A percentile compares a stretch with the other conserved stretches of the same genome.
phyloP scores from a whole-genome alignment of 208 protist genomes.

The Wallacemonas sp. region DNA sequence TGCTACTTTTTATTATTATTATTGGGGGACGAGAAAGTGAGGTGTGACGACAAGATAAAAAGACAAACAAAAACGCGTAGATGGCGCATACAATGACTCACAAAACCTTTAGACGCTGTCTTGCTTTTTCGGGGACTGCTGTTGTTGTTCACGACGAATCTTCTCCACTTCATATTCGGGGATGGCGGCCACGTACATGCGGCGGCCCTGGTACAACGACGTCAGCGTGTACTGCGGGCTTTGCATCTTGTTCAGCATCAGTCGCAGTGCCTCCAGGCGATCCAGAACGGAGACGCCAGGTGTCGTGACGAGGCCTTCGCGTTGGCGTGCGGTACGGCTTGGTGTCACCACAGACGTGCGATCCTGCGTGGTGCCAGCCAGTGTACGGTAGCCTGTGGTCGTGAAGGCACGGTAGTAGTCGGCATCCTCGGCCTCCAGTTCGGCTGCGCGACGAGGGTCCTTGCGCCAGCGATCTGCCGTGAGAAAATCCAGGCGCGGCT shows the following conservation, averaged over 20 bases:
- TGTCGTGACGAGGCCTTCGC: slow-evolving; percentile 9
- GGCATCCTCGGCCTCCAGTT: slow-evolving; percentile 46
- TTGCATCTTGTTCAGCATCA: slow-evolving; percentile 79
- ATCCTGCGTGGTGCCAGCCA: not conserved
- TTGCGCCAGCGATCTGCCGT: slow-evolving; percentile 10
- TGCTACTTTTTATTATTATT: too few species aligned
- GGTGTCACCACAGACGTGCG: slow-evolving; percentile 3
- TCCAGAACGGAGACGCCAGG: slow-evolving; percentile 26
- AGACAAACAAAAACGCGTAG: too few species aligned
- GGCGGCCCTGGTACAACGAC: slow-evolving; percentile 60
- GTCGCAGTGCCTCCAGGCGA: slow-evolving; percentile 42
- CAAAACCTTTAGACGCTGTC: too few species aligned
- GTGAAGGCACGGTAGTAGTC: slow-evolving; percentile 87
- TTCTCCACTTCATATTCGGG: slow-evolving; percentile 80
- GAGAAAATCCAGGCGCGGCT: not conserved
- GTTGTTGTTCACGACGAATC: slow-evolving; percentile 20
- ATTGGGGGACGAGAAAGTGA: too few species aligned
- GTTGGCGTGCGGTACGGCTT: not conserved
- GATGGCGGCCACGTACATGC: slow-evolving; percentile 73
- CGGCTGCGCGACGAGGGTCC: not conserved
- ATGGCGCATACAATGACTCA: too few species aligned
- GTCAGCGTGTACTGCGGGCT: slow-evolving; percentile 86
- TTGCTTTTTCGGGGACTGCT: too few species aligned
- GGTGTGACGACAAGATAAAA: too few species aligned
- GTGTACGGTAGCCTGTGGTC: slow-evolving; percentile 18